Base-by-base conservation (phyloP, 2,329 filamentous ascomycete species). In the Piedraia hortae region DNA sequence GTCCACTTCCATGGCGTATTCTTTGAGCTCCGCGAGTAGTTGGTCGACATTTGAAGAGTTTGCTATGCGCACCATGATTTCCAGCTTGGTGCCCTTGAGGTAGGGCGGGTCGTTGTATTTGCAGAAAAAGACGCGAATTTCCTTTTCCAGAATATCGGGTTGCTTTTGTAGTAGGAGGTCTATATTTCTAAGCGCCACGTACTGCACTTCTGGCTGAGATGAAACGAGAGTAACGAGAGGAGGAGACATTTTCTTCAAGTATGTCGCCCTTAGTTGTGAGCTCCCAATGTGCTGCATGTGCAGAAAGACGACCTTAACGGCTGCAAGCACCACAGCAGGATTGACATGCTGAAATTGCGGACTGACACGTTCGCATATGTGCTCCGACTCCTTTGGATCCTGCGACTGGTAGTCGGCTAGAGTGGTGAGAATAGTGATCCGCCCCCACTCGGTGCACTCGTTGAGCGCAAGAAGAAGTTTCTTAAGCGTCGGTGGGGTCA, bases 61-160 rank as follows among this genome's bases (percentile, higher is more conserved):
- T 28, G 82, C 77, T 65, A 97, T 93, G 45, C 85, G 69, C 21
- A 97, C 82, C 85, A 97, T 93, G 31, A 93, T 93, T 43, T 97
- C 85, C 21, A 97, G 62, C 43, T 97, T 97, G 42, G 90, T 73
- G 28, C 97, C 65, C 47, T 97, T 97, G 37, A 97, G 68, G 43
- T 97, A 97, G 11, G 78, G 78, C 2, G 85, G 82, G 36, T 97
- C 85, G 43, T 93, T 93, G 53, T 97, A 97, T 51, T 97, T 97
- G 68, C 85, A 97, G 53, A 97, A 97, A 53, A 97, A 97, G 5
- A 97, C 85, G 19, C 85, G 66, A 38, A 97, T 65, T 46, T 97
- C 85, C 46, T 93, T 93, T 56, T 75, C 89, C 6, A 97, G 58
- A 25, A 97, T 91, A 34, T 90, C 80, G 6, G 85, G 78, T 45